These are phyloP conservation scores for Rhynchospora breviuscula DNA, from an alignment of 176 grass and related monocot genomes.

Conservation along the genomic window DNA sequence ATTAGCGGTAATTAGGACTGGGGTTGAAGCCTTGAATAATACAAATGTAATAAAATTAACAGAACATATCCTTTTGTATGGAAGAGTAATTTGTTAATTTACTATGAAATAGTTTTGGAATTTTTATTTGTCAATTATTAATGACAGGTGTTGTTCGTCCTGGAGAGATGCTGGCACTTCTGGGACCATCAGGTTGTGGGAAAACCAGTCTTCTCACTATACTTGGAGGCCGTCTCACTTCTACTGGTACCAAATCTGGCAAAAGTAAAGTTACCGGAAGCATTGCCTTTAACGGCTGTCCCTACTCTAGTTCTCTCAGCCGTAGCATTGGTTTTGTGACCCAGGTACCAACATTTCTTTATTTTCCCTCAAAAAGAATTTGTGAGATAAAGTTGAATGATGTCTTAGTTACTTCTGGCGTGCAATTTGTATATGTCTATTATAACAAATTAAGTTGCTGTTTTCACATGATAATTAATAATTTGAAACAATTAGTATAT, in stretches of 20 bases:
- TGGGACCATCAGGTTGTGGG: conserved; percentile 46
- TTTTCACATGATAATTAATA: not conserved
- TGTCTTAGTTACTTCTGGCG: not conserved
- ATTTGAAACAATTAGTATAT: not conserved
- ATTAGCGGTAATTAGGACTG: too few species aligned
- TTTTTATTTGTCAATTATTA: not conserved
- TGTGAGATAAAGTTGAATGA: too few species aligned
- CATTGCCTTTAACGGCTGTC: conserved; percentile 36
- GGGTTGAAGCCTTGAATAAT: too few species aligned
- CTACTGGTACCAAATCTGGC: not conserved
- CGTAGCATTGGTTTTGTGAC: conserved; percentile 41
- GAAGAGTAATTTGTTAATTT: not conserved
- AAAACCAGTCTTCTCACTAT: conserved; percentile 45
- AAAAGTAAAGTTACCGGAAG: conserved; percentile 23
- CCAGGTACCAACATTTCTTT: not conserved
- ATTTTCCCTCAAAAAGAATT: not conserved
- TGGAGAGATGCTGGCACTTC: conserved; percentile 41
- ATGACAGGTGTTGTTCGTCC: conserved; percentile 26
- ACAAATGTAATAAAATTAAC: not conserved
- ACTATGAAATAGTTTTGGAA: not conserved
- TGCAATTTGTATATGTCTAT: not conserved
- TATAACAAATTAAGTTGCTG: too few species aligned
- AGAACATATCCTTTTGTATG: not conserved
- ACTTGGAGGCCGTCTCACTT: conserved; percentile 26
- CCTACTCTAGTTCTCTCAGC: conserved; percentile 34